Base-by-base conservation (phyloP, 768 basidiomycete genomes). In the Boletus fagicola region DNA sequence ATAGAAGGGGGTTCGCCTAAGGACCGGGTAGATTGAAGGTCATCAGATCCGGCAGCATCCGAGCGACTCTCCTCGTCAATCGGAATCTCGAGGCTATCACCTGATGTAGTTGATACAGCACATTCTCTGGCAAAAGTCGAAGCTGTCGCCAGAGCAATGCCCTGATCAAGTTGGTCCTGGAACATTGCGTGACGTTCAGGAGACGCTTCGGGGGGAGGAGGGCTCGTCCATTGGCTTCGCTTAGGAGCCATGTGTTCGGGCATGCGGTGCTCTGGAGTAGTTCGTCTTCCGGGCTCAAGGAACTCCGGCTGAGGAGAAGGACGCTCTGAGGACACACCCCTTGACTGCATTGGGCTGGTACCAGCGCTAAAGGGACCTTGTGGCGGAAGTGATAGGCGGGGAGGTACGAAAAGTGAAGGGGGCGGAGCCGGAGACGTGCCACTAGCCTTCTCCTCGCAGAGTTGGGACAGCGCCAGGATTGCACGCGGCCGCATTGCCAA, bases 371-470 rank as follows among this genome's bases (percentile, higher is more conserved):
- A 87, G 9, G 88, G 83, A 1, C 83, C 84, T 65, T 90, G 89
- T 3, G 87, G 85, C 6, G 88, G 86, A 31, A 72, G 56, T 0
- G 80, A 73, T 20, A 81, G 56, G 20, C 80, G 78, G 18, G 80
- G 78, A 6, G 79, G 77, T 18, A 73, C 66, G 26, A 83, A 77
- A 42, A 79, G 58, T 9, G 74, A 60, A 39, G 73, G 63, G 26
- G 80, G 74, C 15, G 79, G 73, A 38, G 79, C 74, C 24, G 69
- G 68, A 60, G 75, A 77, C 1, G 76, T 63, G 15, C 59, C 42
- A 18, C 82, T 83, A 53, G 85, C 85, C 24, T 93, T 86, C 71
- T 98, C 95, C 66, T 94, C 92, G 65, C 95, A 97, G 13, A 99
- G 83, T 62, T 94, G 89, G 2, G 94, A 86, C 18, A 98, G 79